A percentile compares a stretch with the other conserved stretches of the same genome.
These are phyloP conservation scores for Venturia pyrina DNA, from an alignment of 2,329 filamentous ascomycete species.

Conservation along the genomic window DNA sequence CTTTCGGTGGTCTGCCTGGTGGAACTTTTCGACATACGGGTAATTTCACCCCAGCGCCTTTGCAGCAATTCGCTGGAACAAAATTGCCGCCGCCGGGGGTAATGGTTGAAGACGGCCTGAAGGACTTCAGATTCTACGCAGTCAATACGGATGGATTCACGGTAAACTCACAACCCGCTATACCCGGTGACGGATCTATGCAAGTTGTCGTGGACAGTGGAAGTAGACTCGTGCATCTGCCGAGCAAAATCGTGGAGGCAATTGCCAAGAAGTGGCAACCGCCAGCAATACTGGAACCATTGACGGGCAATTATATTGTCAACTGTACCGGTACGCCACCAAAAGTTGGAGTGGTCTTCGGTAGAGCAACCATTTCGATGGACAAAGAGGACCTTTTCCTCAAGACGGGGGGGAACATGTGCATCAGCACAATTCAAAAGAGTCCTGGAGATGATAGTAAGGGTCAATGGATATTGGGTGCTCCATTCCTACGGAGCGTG, in stretches of 20 bases:
- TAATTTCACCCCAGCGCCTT: background rate
- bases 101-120: background rate
- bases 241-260: background rate
- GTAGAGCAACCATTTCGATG: background rate
- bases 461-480: constrained; percentile 35
- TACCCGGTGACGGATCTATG: background rate
- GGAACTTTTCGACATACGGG: background rate
- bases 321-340: constrained; percentile 9
- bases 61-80: background rate
- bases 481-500: constrained; percentile 42
- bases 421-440: background rate
- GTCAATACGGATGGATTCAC: background rate
- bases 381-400: constrained; percentile 9
- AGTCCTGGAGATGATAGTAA: background rate
- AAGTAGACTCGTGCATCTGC: constrained; percentile 8
- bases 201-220: constrained; percentile 11
- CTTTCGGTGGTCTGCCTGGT: constrained; percentile 11
- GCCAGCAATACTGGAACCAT: background rate
- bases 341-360: background rate
- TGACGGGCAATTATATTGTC: background rate
- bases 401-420: background rate
- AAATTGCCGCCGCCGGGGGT: background rate
- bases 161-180: background rate
- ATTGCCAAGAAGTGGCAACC: constrained; percentile 4
- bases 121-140: constrained; percentile 5